Evolutionary conservation across 2,329 filamentous ascomycete species (phyloP).

Genomic region (Colletotrichum coccodes): DNA sequence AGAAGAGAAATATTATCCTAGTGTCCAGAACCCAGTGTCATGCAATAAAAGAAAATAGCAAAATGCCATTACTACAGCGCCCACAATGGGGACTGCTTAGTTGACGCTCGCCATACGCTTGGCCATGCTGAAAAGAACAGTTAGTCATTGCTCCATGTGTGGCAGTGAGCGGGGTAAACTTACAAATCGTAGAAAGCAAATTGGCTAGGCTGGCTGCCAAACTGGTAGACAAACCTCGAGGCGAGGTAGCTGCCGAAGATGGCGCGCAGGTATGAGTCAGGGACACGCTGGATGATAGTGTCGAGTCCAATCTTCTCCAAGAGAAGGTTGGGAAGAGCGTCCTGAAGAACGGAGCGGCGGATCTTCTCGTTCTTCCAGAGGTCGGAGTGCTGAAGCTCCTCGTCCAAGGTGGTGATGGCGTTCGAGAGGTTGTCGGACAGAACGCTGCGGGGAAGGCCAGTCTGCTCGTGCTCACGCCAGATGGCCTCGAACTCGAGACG

Average conservation of each 20-base stretch:
- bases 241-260: constrained; percentile 98
- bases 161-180: constrained; percentile 52
- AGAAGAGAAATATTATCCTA: background rate
- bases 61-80: background rate
- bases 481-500: constrained; percentile 96
- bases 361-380: constrained; percentile 88
- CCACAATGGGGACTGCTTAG: background rate
- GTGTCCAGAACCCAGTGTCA: constrained; percentile 4
- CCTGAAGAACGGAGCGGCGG: constrained; percentile 79
- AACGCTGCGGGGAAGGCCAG: constrained; percentile 82
- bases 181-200: constrained; percentile 99
- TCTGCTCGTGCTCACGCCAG: constrained; percentile 92
- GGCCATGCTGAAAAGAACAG: constrained; percentile 65
- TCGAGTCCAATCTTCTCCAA: constrained; percentile 92
- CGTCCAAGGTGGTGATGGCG: constrained; percentile 95
- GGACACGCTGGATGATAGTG: constrained; percentile 86
- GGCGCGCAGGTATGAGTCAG: constrained; percentile 89
- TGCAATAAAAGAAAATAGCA: background rate
- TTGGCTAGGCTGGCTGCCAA: constrained; percentile 90
- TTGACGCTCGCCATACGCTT: constrained; percentile 66
- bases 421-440: constrained; percentile 90
- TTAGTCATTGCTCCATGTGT: background rate
- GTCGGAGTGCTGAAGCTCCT: constrained; percentile 93
- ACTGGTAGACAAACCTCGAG: constrained; percentile 95
- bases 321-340: constrained; percentile 87